Base-by-base conservation (phyloP, 2,329 filamentous ascomycete genomes). In the Monascus ruber region DNA sequence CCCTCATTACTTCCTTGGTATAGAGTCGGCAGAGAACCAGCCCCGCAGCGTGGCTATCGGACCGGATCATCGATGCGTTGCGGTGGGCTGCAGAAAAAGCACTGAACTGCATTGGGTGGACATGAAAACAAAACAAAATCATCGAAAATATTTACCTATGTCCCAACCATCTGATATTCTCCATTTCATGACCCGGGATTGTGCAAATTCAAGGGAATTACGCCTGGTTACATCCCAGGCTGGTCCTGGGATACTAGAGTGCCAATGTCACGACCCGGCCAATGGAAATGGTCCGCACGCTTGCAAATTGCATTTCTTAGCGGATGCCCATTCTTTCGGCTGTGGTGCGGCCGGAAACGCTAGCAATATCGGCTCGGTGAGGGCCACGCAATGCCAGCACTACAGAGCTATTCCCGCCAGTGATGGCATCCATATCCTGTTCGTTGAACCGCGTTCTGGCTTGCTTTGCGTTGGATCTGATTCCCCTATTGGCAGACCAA, bases 11-110 rank as follows among this genome's bases (percentile, higher is more conserved):
- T 72, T 69, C 50, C 64, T 68, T 32, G 66, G 73, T 43, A 51
- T 83, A 32, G 80, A 78, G 50, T 75, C 71, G 2, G 59, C 71
- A 31, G 72, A 81, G 38, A 76, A 81, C 45, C 74, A 74, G 10
- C 79, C 79, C 8, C 70, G 74, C n/a, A 79, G 75, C 31, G 71
- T 82, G 6, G 73, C 78, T 0, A 73, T 83, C 28, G 81, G 74
- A 47, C 78, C 78, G n/a, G 73, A 78, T 41, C 69, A 75, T 34
- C 69, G 71, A 37, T 81, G 76, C 47, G 73, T 81, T 28, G 78
- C 77, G 6, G 83, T 81, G 60, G 79, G 79, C 9, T 80, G 75
- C 45, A 69, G 71, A 8, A 66, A 70, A 5, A 74, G 77, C 1
- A 74, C 82, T 38, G 78, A 82, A 50, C 60, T 82, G 31, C 76